A percentile compares a stretch with the other conserved stretches of the same genome.
These are phyloP conservation scores for Oryza punctata DNA, from an alignment of 176 grass and related monocot genomes.

Conservation along the genomic window DNA sequence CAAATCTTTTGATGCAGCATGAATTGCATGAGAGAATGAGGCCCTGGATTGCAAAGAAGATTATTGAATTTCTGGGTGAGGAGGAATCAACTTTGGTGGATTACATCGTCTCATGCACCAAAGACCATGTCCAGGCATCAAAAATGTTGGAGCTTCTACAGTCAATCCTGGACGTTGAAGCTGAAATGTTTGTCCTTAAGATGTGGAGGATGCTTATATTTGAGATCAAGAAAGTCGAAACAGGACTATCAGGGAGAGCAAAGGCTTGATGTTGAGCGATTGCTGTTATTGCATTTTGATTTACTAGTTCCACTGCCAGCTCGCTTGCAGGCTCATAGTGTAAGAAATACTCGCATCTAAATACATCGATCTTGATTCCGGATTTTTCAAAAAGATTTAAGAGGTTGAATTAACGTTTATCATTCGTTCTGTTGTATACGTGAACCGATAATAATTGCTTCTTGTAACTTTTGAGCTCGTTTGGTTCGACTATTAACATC, in stretches of 20 bases:
- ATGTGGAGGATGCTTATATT: conserved; percentile 99
- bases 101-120: conserved; percentile 92
- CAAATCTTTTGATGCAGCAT: conserved; percentile 55
- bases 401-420: conserved; percentile 28
- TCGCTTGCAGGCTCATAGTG: conserved; percentile 35
- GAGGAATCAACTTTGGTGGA: conserved; percentile 98
- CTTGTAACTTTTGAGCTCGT: neutral
- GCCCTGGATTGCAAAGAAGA: conserved; percentile 99
- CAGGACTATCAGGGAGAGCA: conserved; percentile 59
- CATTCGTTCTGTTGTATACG: conserved; percentile 15
- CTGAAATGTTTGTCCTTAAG: conserved; percentile 99
- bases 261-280: conserved; percentile 40
- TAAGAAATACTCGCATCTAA: conserved; percentile 21
- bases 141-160: conserved; percentile 93
- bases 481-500: neutral
- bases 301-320: conserved; percentile 21
- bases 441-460: neutral
- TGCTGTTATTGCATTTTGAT: conserved; percentile 41
- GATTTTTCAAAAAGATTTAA: neutral
- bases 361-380: neutral
- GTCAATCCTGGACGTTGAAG: conserved; percentile 89
- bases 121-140: conserved; percentile 87
- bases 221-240: conserved; percentile 97
- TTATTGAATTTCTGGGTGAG: conserved; percentile 95
- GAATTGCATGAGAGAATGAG: conserved; percentile 94